Evolutionary conservation across 2,329 filamentous ascomycete genomes (phyloP).

Genomic region (Penicillium sp.): DNA sequence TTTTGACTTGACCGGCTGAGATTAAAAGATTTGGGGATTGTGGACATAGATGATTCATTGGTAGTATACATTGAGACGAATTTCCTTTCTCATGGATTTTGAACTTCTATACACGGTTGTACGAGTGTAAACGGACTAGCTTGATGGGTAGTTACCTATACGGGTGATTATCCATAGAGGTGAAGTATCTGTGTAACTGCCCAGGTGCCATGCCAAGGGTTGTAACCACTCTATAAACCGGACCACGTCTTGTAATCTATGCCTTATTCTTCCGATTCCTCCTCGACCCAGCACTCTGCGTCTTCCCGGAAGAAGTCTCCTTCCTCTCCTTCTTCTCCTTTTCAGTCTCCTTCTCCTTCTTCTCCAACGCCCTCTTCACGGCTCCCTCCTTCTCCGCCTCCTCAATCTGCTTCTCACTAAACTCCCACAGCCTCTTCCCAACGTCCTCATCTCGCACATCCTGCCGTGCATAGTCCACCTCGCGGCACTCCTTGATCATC

Average conservation of each 20-base stretch:
- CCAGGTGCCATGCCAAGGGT: too few species aligned
- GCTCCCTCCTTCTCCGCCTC: conserved; percentile 77
- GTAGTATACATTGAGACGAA: conserved; percentile 36
- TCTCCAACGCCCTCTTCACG: conserved; percentile 56
- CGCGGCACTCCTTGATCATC: conserved; percentile 84
- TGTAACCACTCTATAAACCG: background rate
- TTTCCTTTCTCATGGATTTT: conserved; percentile 29
- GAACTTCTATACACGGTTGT: background rate
- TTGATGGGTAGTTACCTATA: background rate
- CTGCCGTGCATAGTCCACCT: conserved; percentile 66
- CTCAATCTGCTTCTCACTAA: conserved; percentile 81
- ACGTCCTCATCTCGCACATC: conserved; percentile 76
- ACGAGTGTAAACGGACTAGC: background rate
- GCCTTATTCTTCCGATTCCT: conserved; percentile 39
- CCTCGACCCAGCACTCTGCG: conserved; percentile 39
- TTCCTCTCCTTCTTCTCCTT: conserved; percentile 22
- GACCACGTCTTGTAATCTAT: background rate
- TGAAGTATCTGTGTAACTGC: background rate
- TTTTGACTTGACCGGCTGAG: background rate
- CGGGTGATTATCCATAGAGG: background rate
- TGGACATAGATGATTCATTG: conserved; percentile 18
- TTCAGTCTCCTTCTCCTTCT: conserved; percentile 48
- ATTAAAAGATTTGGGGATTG: conserved; percentile 3
- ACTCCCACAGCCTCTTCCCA: conserved; percentile 85
- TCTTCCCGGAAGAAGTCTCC: conserved; percentile 24